Evolutionary conservation across 768 basidiomycete species (phyloP).

Genomic region (Termitomyces sp.): DNA sequence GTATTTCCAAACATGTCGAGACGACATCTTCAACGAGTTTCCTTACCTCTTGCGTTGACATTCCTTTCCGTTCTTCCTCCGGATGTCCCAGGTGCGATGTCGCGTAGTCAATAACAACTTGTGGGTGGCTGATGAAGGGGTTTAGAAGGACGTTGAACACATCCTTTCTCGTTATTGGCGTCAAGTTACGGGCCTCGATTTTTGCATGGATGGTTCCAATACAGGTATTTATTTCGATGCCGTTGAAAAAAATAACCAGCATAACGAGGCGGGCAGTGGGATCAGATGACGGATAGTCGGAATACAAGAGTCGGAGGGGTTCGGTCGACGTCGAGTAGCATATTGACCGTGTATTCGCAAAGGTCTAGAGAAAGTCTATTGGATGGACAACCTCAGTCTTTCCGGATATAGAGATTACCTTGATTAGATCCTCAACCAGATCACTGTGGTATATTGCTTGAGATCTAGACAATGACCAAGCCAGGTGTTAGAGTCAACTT

Average conservation of each 20-base stretch:
- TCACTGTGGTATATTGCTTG: constrained; percentile 25
- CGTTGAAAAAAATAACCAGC: constrained; percentile 63
- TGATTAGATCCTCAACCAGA: constrained; percentile 64
- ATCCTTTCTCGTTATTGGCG: constrained; percentile 56
- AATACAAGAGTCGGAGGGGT: constrained; percentile 58
- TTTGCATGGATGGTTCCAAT: constrained; percentile 39
- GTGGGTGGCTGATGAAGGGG: constrained; percentile 64
- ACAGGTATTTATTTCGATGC: constrained; percentile 31
- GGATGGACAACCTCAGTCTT: constrained; percentile 5
- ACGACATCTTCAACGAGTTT: constrained; percentile 59
- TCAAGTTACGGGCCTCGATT: constrained; percentile 52
- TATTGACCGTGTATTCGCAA: constrained; percentile 67
- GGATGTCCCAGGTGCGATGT: constrained; percentile 30
- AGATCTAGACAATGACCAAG: not conserved
- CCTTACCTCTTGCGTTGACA: constrained; percentile 39
- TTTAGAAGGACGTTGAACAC: constrained; percentile 60
- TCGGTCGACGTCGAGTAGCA: constrained; percentile 44
- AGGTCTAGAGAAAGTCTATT: constrained; percentile 43
- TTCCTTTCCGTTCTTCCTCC: constrained; percentile 36
- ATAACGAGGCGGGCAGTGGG: constrained; percentile 66
- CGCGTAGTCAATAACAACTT: constrained; percentile 49
- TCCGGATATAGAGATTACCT: constrained; percentile 38
- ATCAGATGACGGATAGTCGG: constrained; percentile 64
- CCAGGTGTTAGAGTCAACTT: constrained; percentile 21
- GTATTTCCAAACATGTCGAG: constrained; percentile 54